These are phyloP conservation scores for Chlorella sorokiniana DNA, from an alignment of 139 green algal species.

Conservation along the genomic window DNA sequence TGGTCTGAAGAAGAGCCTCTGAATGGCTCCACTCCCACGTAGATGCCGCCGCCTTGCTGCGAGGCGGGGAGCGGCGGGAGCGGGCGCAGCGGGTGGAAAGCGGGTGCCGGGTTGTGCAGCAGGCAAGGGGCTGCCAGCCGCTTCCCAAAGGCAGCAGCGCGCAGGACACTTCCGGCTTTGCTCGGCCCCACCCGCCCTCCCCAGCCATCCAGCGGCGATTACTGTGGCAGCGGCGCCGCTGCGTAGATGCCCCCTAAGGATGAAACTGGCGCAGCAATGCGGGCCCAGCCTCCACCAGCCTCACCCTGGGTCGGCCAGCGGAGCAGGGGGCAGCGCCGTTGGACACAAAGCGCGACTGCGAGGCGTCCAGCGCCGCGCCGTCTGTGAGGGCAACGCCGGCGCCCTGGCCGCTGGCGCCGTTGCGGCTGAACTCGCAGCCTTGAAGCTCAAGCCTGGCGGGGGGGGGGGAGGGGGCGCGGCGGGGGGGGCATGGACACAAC, in stretches of 20 bases:
- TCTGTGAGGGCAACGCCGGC: slow-evolving; percentile 3
- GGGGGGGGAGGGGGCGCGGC: neutral
- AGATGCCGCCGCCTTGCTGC: slow-evolving; percentile 23
- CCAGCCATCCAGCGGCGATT: no score
- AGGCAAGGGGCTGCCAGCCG: neutral
- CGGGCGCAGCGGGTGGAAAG: neutral
- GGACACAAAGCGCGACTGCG: neutral
- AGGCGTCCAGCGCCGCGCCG: neutral
- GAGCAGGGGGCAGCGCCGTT: slow-evolving; percentile 20
- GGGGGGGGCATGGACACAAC: neutral
- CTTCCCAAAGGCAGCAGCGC: neutral
- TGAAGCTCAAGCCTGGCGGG: neutral
- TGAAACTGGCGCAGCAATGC: neutral
- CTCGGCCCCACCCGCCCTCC: no score
- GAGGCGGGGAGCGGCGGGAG: neutral
- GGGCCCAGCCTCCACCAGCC: neutral
- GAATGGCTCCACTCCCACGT: slow-evolving; percentile 5
- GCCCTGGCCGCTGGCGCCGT: slow-evolving; percentile 19
- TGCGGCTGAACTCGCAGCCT: slow-evolving; percentile 6
- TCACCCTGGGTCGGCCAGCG: neutral
- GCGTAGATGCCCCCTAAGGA: no score
- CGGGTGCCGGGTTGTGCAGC: neutral
- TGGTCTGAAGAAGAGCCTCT: neutral
- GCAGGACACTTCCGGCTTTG: no score
- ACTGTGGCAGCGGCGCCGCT: no score